Evolutionary conservation across 495 filamentous ascomycete genomes (phyloP).

Genomic region (Ramalina peruviana): DNA sequence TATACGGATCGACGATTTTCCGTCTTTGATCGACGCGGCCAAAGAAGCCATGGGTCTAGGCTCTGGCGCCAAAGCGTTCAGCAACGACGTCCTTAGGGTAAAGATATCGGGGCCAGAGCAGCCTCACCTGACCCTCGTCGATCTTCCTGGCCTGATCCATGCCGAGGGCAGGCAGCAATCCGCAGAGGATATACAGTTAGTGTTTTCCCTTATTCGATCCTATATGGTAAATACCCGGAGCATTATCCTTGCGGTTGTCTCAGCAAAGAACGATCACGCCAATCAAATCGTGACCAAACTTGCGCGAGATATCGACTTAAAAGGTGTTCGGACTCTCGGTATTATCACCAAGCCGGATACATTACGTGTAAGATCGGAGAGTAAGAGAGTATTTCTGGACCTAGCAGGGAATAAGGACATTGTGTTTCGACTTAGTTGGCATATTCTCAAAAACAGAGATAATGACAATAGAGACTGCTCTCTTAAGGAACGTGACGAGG

Average conservation of each 20-base stretch:
- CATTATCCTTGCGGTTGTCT: slow-evolving; percentile 10
- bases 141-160: slow-evolving; percentile 40
- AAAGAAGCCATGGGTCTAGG: slow-evolving; percentile 39
- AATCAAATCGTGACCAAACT: slow-evolving; percentile 44
- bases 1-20: slow-evolving; percentile 15
- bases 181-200: slow-evolving; percentile 3
- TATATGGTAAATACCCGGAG: slow-evolving; percentile 14
- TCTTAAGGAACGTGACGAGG: slow-evolving; percentile 18
- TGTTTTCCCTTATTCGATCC: slow-evolving; percentile 2
- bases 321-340: slow-evolving; percentile 31
- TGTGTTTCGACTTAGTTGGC: slow-evolving; percentile 29
- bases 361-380: slow-evolving; percentile 20
- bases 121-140: slow-evolving; percentile 41
- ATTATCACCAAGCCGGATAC: slow-evolving; percentile 16
- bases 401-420: slow-evolving; percentile 28
- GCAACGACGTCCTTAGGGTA: slow-evolving; percentile 34
- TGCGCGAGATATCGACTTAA: slow-evolving; percentile 63
- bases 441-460: slow-evolving; percentile 43
- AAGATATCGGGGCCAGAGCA: slow-evolving; percentile 38
- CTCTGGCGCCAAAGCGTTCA: slow-evolving; percentile 25
- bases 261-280: slow-evolving; percentile 13
- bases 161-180: slow-evolving; percentile 14
- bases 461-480: slow-evolving; percentile 19
- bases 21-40: slow-evolving; percentile 33
- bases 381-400: slow-evolving; percentile 20